Base-by-base conservation (phyloP, 23 red algal species). In the Rhodosorus marinus region DNA sequence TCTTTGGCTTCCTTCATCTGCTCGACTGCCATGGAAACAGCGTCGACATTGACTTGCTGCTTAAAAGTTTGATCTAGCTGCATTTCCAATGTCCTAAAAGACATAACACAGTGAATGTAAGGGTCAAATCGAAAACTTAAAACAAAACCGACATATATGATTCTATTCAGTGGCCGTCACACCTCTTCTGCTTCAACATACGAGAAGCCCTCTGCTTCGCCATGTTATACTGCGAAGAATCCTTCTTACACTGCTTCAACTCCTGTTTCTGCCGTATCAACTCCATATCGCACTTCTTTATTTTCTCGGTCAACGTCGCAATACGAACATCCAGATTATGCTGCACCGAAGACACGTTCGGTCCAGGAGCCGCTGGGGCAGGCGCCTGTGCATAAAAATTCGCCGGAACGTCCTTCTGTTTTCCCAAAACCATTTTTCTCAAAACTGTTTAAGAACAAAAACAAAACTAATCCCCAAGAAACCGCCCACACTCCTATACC, bases 121-220 rank as follows among this genome's bases (percentile, higher is more conserved):
- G n/a, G n/a, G n/a, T n/a, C n/a, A n/a, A n/a, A n/a, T n/a, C n/a
- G n/a, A n/a, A n/a, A n/a, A n/a, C n/a, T n/a, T n/a, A n/a, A n/a
- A n/a, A n/a, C n/a, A n/a, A n/a, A n/a, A n/a, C n/a, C n/a, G n/a
- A n/a, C n/a, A n/a, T n/a, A n/a, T n/a, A n/a, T n/a, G n/a, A n/a
- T n/a, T n/a, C n/a, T n/a, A n/a, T n/a, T n/a, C n/a, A n/a, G n/a
- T n/a, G n/a, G n/a, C n/a, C n/a, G n/a, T n/a, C n/a, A 54, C 51
- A 34, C 35, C n/a, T n/a, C 33, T 75, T 75, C 71, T 88, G 62
- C 29, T 77, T 76, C 70, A 88, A 68, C 1, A 70, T 72, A 20
- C 57, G 61, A 22, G 78, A 35, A 22, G 81, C 81, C 38, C 70
- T 51, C 32, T 70, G 81, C 33, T 75, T 75, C 30, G 65, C 63